These are phyloP conservation scores for Solanum rostratum DNA, from an alignment of 257 asterid species.

Conservation along the genomic window DNA sequence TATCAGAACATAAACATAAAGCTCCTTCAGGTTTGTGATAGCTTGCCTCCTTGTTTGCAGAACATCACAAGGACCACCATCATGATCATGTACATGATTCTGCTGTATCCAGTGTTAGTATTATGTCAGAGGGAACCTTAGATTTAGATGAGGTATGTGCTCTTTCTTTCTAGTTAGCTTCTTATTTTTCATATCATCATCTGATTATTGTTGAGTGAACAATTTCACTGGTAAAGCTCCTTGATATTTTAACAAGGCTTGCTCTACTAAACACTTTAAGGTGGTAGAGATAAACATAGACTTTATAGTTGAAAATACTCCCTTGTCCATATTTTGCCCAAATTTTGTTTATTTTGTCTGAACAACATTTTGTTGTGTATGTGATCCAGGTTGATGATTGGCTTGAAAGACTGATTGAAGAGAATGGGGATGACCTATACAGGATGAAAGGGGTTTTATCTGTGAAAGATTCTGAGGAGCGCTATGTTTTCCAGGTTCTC, in stretches of 20 bases:
- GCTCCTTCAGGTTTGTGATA: not conserved
- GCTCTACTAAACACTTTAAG: not conserved
- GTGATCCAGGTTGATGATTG: constrained; percentile 77
- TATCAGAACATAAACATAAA: not conserved
- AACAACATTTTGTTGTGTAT: not conserved
- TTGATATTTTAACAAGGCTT: not conserved
- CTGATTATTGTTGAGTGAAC: not conserved
- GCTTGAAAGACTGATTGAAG: constrained; percentile 83
- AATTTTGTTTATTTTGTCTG: not conserved
- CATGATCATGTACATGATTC: constrained; percentile 77
- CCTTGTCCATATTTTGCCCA: not conserved
- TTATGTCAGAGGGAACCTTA: constrained; percentile 81
- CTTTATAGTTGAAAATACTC: not conserved
- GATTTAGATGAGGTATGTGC: constrained; percentile 79
- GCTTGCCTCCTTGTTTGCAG: constrained; percentile 15
- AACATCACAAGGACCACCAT: constrained; percentile 59
- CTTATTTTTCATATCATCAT: not conserved
- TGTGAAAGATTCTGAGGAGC: constrained; percentile 62
- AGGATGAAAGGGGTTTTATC: constrained; percentile 90
- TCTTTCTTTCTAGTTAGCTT: not conserved
- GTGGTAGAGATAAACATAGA: not conserved
- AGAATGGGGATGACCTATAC: constrained; percentile 84
- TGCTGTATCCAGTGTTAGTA: constrained; percentile 83
- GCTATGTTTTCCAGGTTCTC: constrained; percentile 79
- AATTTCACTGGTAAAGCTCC: not conserved